phyloP scores from a whole-genome alignment of 495 filamentous ascomycete species.

The Penicillium robsamsonii region DNA sequence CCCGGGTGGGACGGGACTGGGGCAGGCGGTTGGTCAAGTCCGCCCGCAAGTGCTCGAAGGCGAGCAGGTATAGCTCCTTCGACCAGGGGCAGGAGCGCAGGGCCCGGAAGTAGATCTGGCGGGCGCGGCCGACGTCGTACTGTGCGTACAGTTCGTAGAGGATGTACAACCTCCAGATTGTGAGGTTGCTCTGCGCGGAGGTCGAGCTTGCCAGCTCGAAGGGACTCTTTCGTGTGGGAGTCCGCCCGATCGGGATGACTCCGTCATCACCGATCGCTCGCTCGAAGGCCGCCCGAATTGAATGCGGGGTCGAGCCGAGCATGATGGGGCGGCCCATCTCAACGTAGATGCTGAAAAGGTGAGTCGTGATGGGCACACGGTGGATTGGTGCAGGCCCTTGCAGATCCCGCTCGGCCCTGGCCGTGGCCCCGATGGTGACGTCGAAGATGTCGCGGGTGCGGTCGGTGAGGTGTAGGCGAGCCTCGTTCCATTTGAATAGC shows the following conservation, averaged over 20 bases:
- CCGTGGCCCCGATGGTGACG: neutral
- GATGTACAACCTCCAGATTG: constrained; percentile 68
- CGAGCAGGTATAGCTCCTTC: constrained; percentile 65
- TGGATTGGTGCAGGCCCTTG: neutral
- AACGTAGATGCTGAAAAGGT: constrained; percentile 65
- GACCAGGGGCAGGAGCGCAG: constrained; percentile 69
- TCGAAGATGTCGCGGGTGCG: constrained; percentile 57
- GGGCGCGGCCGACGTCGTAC: constrained; percentile 42
- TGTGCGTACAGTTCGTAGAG: constrained; percentile 48
- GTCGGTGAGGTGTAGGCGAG: constrained; percentile 66
- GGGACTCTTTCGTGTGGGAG: neutral
- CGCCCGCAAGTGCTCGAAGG: constrained; percentile 52
- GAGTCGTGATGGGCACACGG: constrained; percentile 44
- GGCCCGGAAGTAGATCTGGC: constrained; percentile 46
- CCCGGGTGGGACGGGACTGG: neutral
- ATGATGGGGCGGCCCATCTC: constrained; percentile 52
- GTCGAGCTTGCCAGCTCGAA: constrained; percentile 5
- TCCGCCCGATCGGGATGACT: constrained; percentile 15
- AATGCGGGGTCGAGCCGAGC: constrained; percentile 55
- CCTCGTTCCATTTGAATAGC: constrained; percentile 68
- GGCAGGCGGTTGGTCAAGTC: constrained; percentile 13
- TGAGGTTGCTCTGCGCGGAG: constrained; percentile 30
- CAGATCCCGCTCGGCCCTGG: constrained; percentile 35
- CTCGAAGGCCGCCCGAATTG: constrained; percentile 68
- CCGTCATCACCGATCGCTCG: constrained; percentile 50